Percentiles rank a stretch among this genome's conserved stretches.
phyloP scores from a whole-genome alignment of 2,329 filamentous ascomycete species.

The Colletotrichum coccodes region DNA sequence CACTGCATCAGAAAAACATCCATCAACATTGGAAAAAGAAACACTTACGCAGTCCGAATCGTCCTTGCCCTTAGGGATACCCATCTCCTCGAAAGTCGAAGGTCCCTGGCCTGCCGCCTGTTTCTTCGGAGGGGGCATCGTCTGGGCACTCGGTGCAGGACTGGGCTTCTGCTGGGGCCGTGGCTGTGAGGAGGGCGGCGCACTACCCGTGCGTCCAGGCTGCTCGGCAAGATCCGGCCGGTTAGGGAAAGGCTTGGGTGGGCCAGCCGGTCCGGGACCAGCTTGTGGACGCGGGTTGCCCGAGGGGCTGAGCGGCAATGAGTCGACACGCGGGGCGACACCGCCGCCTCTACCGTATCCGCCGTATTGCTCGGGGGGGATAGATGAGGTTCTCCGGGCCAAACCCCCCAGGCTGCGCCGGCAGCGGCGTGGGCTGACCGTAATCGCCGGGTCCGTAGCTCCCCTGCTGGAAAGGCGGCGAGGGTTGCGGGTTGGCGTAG shows the following conservation, averaged over 20 bases:
- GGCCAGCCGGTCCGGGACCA: conserved; percentile 19
- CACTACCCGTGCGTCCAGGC: conserved; percentile 47
- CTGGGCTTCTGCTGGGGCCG: conserved; percentile 38
- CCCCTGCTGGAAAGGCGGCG: conserved; percentile 39
- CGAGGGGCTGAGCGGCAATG: conserved; percentile 38
- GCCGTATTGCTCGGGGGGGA: conserved; percentile 40
- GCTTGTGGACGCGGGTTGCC: conserved; percentile 24
- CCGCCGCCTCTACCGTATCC: conserved; percentile 39
- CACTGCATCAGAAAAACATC: not conserved
- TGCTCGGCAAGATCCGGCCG: conserved; percentile 28
- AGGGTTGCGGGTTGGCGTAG: conserved; percentile 37
- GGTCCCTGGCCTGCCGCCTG: conserved; percentile 77
- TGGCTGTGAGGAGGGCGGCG: conserved; percentile 44
- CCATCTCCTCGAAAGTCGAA: conserved; percentile 98
- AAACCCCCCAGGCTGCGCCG: conserved; percentile 46
- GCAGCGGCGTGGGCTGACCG: conserved; percentile 32
- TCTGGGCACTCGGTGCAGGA: conserved; percentile 43
- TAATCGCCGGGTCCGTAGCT: conserved; percentile 33
- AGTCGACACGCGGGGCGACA: conserved; percentile 45
- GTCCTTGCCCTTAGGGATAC: conserved; percentile 83
- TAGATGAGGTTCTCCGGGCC: conserved; percentile 49
- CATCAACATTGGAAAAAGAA: not conserved
- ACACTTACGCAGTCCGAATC: conserved; percentile 89
- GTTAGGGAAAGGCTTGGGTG: conserved; percentile 18
- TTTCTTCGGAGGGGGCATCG: conserved; percentile 49